A percentile compares a stretch with the other conserved stretches of the same genome.
Conservation (phyloP, 148 eudicot genomes). For the Nepenthes mirabilis region DNA sequence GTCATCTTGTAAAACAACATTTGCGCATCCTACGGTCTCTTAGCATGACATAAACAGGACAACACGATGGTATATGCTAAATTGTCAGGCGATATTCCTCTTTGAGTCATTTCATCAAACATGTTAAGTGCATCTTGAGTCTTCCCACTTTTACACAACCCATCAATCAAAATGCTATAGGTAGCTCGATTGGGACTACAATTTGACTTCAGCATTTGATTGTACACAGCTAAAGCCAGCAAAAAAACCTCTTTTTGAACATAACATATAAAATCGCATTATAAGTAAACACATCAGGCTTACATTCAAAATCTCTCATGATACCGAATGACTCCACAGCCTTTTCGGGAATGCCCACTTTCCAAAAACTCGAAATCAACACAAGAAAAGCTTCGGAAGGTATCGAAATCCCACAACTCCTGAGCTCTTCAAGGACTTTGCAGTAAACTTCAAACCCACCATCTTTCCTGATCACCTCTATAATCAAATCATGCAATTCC, state of each 20-base stretch:
- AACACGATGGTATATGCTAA: conserved; percentile 49
- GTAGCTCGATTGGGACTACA: conserved; percentile 37
- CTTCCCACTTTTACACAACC: conserved; percentile 57
- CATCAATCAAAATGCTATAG: conserved; percentile 58
- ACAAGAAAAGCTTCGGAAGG: conserved; percentile 43
- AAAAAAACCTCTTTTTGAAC: conserved; percentile 36
- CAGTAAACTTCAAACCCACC: conserved; percentile 49
- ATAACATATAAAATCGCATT: conserved; percentile 50
- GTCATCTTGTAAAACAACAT: conserved; percentile 38
- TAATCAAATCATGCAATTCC: conserved; percentile 22
- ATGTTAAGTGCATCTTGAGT: conserved; percentile 38
- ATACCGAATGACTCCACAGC: conserved; percentile 57
- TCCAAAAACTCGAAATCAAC: conserved; percentile 49
- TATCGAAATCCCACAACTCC: conserved; percentile 15
- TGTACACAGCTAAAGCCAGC: conserved; percentile 55
- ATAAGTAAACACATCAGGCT: conserved; percentile 44
- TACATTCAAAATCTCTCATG: conserved; percentile 53
- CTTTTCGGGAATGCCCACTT: conserved; percentile 31
- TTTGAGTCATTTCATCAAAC: conserved; percentile 65
- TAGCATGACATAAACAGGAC: conserved; percentile 57
- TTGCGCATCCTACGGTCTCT: conserved; percentile 43
- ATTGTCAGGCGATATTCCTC: conserved; percentile 34
- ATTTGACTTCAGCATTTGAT: conserved; percentile 59
- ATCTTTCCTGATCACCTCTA: conserved; percentile 20
- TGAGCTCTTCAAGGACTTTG: conserved; percentile 46